Conservation (phyloP, 75 land plant genomes). For the Picea glauca region DNA sequence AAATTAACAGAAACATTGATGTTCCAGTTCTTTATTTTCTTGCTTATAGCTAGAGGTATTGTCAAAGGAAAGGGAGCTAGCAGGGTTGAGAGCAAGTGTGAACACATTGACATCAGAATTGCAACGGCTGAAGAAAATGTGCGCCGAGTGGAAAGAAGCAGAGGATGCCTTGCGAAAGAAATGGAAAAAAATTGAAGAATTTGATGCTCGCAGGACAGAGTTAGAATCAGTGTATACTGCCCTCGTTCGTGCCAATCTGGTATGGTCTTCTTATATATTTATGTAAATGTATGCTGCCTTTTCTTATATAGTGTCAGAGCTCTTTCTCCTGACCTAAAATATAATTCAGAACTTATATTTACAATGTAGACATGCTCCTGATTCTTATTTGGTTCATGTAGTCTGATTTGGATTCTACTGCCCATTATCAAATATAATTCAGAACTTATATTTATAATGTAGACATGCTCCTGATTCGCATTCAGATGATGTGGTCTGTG, state of each 20-base stretch:
- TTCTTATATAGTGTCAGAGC: background rate
- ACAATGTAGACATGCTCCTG: too few species aligned
- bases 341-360: too few species aligned
- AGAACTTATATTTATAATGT: too few species aligned
- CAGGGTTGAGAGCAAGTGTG: constrained; percentile 91
- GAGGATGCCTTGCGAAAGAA: constrained; percentile 87
- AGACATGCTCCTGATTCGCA: too few species aligned
- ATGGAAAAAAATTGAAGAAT: constrained; percentile 99
- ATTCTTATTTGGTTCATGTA: too few species aligned
- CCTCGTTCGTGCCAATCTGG: constrained; percentile 71
- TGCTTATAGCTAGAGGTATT: constrained; percentile 76
- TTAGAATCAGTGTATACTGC: constrained; percentile 80
- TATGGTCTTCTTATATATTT: constrained; percentile 15
- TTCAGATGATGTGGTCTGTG: too few species aligned
- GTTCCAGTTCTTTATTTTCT: background rate
- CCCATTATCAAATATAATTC: too few species aligned
- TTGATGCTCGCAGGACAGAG: constrained; percentile 90
- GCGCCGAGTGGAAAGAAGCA: constrained; percentile 94
- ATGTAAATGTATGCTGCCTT: background rate
- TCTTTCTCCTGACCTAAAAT: too few species aligned
- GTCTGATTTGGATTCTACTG: too few species aligned
- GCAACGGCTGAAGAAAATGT: constrained; percentile 79
- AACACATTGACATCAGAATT: constrained; percentile 74
- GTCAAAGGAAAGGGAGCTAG: constrained; percentile 88
- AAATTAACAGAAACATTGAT: constrained; percentile 3